Evolutionary conservation across 2,329 filamentous ascomycete genomes (phyloP).

Genomic region (Neurospora sp.): DNA sequence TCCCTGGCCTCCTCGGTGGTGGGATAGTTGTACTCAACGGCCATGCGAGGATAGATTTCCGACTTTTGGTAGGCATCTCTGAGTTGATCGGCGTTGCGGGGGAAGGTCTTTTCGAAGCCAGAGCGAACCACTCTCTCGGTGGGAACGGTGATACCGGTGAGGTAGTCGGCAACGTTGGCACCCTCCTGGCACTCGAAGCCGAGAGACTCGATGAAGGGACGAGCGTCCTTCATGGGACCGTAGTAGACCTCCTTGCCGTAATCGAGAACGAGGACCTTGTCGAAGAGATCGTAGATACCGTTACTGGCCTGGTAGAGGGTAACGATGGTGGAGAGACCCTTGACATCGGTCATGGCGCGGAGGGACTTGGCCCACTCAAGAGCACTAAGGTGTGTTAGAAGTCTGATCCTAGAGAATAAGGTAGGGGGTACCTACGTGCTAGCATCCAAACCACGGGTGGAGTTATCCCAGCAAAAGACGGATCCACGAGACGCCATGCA

Average conservation of each 20-base stretch:
- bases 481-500: constrained; percentile 46
- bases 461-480: constrained; percentile 59
- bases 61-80: constrained; percentile 41
- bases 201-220: constrained; percentile 53
- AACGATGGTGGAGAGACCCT: constrained; percentile 49
- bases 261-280: constrained; percentile 60
- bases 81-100: constrained; percentile 35
- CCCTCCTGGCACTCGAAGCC: constrained; percentile 54
- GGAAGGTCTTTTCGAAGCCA: constrained; percentile 30
- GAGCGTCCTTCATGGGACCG: constrained; percentile 46
- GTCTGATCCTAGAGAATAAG: neutral
- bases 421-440: constrained; percentile 34
- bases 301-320: constrained; percentile 63
- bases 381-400: constrained; percentile 26
- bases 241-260: constrained; percentile 58
- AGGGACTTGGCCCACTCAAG: constrained; percentile 50
- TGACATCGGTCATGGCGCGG: constrained; percentile 53
- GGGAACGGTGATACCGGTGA: constrained; percentile 56
- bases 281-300: constrained; percentile 58
- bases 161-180: constrained; percentile 54
- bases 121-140: constrained; percentile 54
- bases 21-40: constrained; percentile 47
- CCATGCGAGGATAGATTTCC: constrained; percentile 38
- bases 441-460: constrained; percentile 54
- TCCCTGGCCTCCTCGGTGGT: constrained; percentile 35